Evolutionary conservation across 495 filamentous ascomycete genomes (phyloP), one percentile per base, ranked within the genome.

Genomic region (Terfezia claveryi): DNA sequence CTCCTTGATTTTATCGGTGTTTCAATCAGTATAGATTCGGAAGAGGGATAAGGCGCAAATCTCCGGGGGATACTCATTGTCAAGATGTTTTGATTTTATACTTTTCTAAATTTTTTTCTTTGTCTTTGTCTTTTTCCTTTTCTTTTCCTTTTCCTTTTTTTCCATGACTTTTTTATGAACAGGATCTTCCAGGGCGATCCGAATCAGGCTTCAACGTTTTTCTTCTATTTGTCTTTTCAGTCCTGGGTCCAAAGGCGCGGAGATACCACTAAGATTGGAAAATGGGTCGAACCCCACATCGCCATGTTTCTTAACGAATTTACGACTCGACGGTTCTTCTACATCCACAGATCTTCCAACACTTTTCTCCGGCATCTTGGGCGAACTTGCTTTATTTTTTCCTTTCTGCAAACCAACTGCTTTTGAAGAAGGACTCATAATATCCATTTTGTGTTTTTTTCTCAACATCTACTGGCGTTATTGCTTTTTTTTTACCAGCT

Each of bases 31-130:
- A 23, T 51, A 46, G 41, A 46, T 46, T 46, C 17, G 41, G 41
- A 46, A 46, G 41, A 46, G 41, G 41, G 12, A 32, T 4, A 32
- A 46, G 41, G 41, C 41, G 41, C 41, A 46, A 46, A 46, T 51
- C 50, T 51, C 50, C n/a, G n/a, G 50, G 20, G 50, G n/a, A 51
- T 51, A 23, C 27, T 32, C 50, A 51, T 51, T 16, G 50, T 69
- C 73, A 62, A 67, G 61, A 61, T 68, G 64, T 51, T 23, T 20
- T 51, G n/a, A 70, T 69, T 72, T 64, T 68, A 64, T 62, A 56
- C 60, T 58, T 65, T 66, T 67, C 71, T 73, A 73, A 72, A 69
- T 68, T 75, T 73, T 74, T 69, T 70, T 65, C 67, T 53, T 56
- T 41, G 38, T 46, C 54, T 51, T 49, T 52, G 59, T 50, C 23